Conservation (phyloP, 2,329 filamentous ascomycete species). For the Ophiobolus disseminans region DNA sequence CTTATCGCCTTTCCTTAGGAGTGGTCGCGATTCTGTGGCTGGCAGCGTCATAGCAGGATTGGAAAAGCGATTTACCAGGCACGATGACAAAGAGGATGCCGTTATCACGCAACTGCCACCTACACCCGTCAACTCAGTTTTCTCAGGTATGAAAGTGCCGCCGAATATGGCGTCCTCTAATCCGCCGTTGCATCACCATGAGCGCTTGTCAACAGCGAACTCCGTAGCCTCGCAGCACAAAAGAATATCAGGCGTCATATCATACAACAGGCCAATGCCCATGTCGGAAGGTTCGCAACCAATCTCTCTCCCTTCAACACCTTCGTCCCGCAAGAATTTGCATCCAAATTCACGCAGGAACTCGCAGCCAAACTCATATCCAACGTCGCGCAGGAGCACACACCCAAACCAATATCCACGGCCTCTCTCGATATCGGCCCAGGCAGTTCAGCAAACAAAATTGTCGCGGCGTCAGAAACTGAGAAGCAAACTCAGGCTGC, state of each 20-base stretch:
- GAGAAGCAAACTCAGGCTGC: neutral
- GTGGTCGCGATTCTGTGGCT: conserved; percentile 2
- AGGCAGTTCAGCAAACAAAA: neutral
- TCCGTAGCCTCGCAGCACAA: conserved; percentile 8
- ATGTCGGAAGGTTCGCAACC: conserved; percentile 11
- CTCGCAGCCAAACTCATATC: too few species aligned
- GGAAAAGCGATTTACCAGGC: conserved; percentile 1
- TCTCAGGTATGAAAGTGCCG: neutral
- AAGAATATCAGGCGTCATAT: neutral
- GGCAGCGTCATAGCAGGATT: neutral
- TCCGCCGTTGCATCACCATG: neutral
- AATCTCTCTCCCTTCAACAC: conserved; percentile 12
- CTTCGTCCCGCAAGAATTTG: neutral
- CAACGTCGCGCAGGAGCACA: too few species aligned
- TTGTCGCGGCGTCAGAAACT: conserved; percentile 3
- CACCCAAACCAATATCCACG: conserved; percentile 10
- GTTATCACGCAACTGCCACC: neutral
- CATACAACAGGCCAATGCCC: conserved; percentile 3
- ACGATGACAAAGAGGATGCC: conserved; percentile 1
- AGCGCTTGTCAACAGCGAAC: conserved; percentile 7
- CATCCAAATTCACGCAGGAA: neutral
- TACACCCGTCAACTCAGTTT: neutral
- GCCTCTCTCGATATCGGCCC: neutral
- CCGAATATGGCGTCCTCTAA: conserved; percentile 1
- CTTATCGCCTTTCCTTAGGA: conserved; percentile 19